These are phyloP conservation scores for Colletotrichum sp. DNA, from an alignment of 2,329 filamentous ascomycete species.

Conservation along the genomic window DNA sequence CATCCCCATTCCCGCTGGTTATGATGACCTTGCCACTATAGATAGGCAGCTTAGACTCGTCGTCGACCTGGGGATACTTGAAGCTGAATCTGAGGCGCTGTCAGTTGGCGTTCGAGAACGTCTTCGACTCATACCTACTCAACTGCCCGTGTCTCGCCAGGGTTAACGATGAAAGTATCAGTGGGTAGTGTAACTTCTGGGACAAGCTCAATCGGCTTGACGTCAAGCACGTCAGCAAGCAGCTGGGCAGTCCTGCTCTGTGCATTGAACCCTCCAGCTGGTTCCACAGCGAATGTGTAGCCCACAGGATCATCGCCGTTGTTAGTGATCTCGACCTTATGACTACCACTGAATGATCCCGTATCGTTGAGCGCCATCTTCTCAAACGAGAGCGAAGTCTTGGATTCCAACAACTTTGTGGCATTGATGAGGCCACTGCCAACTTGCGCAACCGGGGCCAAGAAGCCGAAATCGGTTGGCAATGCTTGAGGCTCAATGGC, in stretches of 20 bases:
- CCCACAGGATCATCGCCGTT: conserved; percentile 32
- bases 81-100: conserved; percentile 26
- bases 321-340: conserved; percentile 36
- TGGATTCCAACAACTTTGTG: conserved; percentile 42
- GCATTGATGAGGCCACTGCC: conserved; percentile 46
- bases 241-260: conserved; percentile 17
- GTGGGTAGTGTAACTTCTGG: neutral
- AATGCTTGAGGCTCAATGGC: conserved; percentile 22
- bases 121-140: neutral
- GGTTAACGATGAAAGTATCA: neutral
- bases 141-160: conserved; percentile 14
- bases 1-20: conserved; percentile 31
- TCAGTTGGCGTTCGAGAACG: neutral
- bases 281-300: conserved; percentile 33
- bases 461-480: conserved; percentile 22
- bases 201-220: neutral
- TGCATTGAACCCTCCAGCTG: conserved; percentile 40
- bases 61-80: conserved; percentile 24
- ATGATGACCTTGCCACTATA: conserved; percentile 39
- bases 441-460: conserved; percentile 39
- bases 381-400: conserved; percentile 37
- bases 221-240: conserved; percentile 6
- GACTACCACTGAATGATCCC: conserved; percentile 33
- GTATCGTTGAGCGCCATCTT: conserved; percentile 50
- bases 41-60: conserved; percentile 33